Percentiles rank a stretch among this genome's conserved stretches.
Evolutionary conservation across 805 yeast genomes (phyloP).

Genomic region (Metschnikowia continentalis): DNA sequence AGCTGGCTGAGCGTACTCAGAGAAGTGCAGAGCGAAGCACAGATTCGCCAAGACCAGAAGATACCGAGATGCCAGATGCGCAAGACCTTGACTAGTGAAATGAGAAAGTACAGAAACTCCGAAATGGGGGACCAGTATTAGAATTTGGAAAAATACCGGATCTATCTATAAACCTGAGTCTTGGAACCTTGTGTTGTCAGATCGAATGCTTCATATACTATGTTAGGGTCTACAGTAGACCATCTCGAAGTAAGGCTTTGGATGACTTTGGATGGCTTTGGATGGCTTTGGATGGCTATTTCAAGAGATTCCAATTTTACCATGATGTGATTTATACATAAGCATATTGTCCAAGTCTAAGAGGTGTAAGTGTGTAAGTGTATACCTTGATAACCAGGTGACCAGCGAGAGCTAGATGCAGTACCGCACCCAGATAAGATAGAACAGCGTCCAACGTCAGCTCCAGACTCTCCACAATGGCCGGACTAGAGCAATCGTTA

Average conservation of each 20-base stretch:
- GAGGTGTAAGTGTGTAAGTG: not conserved
- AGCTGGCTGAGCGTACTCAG: not conserved
- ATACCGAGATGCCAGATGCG: slow-evolving; percentile 15
- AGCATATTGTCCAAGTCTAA: not conserved
- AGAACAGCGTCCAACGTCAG: not conserved
- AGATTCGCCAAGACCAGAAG: slow-evolving; percentile 6
- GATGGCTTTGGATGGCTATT: no score
- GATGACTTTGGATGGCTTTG: no score
- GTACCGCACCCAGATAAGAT: slow-evolving; percentile 3
- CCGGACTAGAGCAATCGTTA: slow-evolving; percentile 28
- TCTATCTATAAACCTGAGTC: no score
- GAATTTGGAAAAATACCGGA: not conserved
- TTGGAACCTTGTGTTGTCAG: no score
- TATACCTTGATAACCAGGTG: no score
- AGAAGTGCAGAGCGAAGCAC: not conserved
- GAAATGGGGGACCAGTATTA: not conserved
- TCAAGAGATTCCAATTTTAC: no score
- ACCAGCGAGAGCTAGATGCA: not conserved
- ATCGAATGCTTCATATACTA: no score
- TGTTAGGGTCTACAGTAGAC: no score
- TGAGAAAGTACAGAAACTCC: not conserved
- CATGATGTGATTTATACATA: no score
- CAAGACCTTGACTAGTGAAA: slow-evolving; percentile 8
- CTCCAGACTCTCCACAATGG: slow-evolving; percentile 13
- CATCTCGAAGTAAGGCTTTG: no score